A percentile compares a stretch with the other conserved stretches of the same genome.
Conservation (phyloP, 495 filamentous ascomycete genomes). For the Podospora sp. region DNA sequence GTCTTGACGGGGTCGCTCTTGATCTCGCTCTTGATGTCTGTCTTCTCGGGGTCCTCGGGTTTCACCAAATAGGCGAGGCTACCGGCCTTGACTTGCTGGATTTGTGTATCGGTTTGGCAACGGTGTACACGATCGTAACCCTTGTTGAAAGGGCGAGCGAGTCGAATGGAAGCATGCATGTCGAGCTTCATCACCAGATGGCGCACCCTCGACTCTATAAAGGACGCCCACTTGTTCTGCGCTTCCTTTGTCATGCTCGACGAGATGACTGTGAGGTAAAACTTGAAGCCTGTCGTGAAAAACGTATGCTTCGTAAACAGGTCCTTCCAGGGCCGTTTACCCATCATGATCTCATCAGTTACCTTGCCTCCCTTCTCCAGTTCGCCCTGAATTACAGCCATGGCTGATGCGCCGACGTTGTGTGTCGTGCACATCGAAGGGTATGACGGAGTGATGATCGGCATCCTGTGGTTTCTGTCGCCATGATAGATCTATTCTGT, state of each 20-base stretch:
- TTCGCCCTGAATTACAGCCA: constrained; percentile 78
- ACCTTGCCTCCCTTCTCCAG: constrained; percentile 76
- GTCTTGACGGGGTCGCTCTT: constrained; percentile 39
- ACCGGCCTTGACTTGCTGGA: constrained; percentile 68
- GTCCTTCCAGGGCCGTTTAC: constrained; percentile 76
- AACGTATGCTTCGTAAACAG: constrained; percentile 87
- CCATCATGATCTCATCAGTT: constrained; percentile 76
- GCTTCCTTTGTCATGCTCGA: constrained; percentile 83
- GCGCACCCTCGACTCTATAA: constrained; percentile 90
- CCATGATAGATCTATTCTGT: constrained; percentile 69
- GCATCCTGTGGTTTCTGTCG: constrained; percentile 88
- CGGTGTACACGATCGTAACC: constrained; percentile 80
- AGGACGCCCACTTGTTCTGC: constrained; percentile 83
- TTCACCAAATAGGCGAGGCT: constrained; percentile 68
- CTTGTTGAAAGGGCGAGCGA: constrained; percentile 92
- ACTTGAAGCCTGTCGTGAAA: constrained; percentile 90
- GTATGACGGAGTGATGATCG: constrained; percentile 94
- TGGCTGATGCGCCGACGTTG: constrained; percentile 86
- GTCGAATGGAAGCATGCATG: constrained; percentile 67
- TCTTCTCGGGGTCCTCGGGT: constrained; percentile 59
- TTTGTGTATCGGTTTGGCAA: constrained; percentile 70
- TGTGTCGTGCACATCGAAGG: constrained; percentile 96
- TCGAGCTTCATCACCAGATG: constrained; percentile 81
- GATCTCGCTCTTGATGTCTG: constrained; percentile 42
- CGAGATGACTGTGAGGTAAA: constrained; percentile 89